These are phyloP conservation scores for Auxenochlorella pyrenoidosa DNA, from an alignment of 139 green algal species.

Conservation along the genomic window DNA sequence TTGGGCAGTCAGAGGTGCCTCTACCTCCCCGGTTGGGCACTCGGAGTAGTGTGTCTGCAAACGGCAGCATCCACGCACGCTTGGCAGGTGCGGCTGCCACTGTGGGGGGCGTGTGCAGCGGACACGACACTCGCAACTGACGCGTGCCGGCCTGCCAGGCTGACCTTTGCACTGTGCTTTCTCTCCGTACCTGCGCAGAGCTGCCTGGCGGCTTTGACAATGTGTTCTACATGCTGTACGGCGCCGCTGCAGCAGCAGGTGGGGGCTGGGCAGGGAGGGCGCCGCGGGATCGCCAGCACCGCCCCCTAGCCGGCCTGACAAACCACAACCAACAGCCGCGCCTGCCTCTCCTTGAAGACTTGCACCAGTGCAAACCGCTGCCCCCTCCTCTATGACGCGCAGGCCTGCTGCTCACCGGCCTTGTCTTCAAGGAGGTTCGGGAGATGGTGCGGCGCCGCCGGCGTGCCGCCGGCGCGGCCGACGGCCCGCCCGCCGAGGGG, in stretches of 20 bases:
- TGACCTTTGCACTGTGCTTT: too few species aligned
- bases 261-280: not conserved
- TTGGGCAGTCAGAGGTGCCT: too few species aligned
- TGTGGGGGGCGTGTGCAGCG: too few species aligned
- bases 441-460: slow-evolving; percentile 22
- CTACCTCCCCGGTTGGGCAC: too few species aligned
- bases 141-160: not conserved
- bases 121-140: too few species aligned
- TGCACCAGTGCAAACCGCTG: not conserved
- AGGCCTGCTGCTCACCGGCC: slow-evolving; percentile 65
- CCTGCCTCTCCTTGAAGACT: not conserved
- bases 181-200: slow-evolving; percentile 15
- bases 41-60: too few species aligned
- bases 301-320: not conserved
- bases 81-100: too few species aligned
- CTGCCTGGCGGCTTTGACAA: slow-evolving; percentile 81
- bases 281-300: too few species aligned
- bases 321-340: not conserved
- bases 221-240: slow-evolving; percentile 93
- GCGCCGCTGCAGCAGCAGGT: slow-evolving; percentile 63
- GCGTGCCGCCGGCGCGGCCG: not conserved
- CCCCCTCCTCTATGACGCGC: not conserved
- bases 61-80: too few species aligned
- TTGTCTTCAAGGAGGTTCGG: slow-evolving; percentile 52
- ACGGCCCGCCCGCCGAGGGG: not conserved